Base-by-base conservation (phyloP, 2,329 filamentous ascomycete species). In the Neofusicoccum cordaticola region DNA sequence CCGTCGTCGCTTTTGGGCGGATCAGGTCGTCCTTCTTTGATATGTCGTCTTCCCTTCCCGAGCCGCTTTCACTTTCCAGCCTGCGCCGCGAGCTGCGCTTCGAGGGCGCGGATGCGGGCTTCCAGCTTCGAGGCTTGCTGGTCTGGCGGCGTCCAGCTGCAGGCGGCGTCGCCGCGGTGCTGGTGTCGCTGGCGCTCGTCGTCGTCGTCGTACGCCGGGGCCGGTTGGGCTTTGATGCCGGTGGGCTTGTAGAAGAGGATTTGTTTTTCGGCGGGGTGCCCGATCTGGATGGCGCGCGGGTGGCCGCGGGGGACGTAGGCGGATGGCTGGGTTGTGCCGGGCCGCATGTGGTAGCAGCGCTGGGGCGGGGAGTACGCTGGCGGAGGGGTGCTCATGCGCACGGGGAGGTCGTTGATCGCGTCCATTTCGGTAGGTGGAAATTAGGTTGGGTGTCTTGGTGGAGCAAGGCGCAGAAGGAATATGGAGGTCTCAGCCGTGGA, bases 291-390 rank as follows among this genome's bases (percentile, higher is more conserved):
- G 50, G 19, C 27, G 39, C 8, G 19, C 0, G 56, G 56, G 31
- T 60, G 42, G 56, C 56, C 56, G 42, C 41, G 41, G 11, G 56
- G 56, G 8, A 60, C n/a, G 56, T 60, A 60, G 56, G 31, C 42
- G 15, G 41, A 37, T n/a, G 56, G 56, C 15, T 47, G 27, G 27
- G 56, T 60, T 15, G 56, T 45, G n/a, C 13, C 27, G n/a, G 56
- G 12, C 15, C 31, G 27, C 15, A 19, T 35, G 7, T 47, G 56
- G 42, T 60, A 60, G 56, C 56, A 60, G 41, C 41, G 56, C 12
- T 35, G 27, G 6, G 53, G 44, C 27, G 56, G 56, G n/a, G 56
- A 31, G 42, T 60, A 60, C 8, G 56, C 27, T 2, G 56, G 56
- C 13, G 56, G 56, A 15, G 56, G 56, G n/a, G 41, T 47, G 42